Evolutionary conservation across 2,329 filamentous ascomycete genomes (phyloP).

Genomic region (Myriosclerotinia curreyana): DNA sequence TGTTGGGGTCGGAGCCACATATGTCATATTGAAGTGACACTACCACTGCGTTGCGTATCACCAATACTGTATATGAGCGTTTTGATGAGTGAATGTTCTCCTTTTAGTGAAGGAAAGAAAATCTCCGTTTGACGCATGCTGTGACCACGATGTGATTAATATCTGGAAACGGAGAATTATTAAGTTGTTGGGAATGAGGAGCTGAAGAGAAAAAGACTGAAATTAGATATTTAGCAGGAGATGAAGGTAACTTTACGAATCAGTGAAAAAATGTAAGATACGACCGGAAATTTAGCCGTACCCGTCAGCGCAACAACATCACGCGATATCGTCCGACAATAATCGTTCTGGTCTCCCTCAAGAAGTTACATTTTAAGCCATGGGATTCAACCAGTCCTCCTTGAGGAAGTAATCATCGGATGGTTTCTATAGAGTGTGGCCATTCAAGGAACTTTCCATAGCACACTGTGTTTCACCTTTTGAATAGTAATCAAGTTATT

Average conservation of each 20-base stretch:
- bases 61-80: constrained; percentile 3
- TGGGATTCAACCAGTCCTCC: constrained; percentile 6
- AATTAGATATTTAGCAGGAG: neutral
- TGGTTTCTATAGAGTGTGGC: neutral
- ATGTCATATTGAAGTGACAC: constrained; percentile 18
- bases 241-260: neutral
- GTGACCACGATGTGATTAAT: constrained; percentile 13
- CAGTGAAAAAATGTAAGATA: neutral
- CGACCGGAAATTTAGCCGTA: neutral
- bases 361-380: constrained; percentile 14
- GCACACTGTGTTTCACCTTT: neutral
- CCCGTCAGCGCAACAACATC: neutral
- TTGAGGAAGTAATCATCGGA: neutral
- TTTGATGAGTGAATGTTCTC: constrained; percentile 1
- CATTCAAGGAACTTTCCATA: constrained; percentile 5
- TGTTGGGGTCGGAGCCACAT: constrained; percentile 12
- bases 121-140: constrained; percentile 18
- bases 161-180: constrained; percentile 14
- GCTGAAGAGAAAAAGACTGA: neutral
- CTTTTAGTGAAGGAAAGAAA: neutral
- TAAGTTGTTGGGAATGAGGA: neutral
- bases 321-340: neutral
- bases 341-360: neutral
- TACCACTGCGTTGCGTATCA: neutral
- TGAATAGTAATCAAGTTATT: neutral